Conservation (phyloP, 2,329 filamentous ascomycete genomes). For the Nectriaceae sp. region DNA sequence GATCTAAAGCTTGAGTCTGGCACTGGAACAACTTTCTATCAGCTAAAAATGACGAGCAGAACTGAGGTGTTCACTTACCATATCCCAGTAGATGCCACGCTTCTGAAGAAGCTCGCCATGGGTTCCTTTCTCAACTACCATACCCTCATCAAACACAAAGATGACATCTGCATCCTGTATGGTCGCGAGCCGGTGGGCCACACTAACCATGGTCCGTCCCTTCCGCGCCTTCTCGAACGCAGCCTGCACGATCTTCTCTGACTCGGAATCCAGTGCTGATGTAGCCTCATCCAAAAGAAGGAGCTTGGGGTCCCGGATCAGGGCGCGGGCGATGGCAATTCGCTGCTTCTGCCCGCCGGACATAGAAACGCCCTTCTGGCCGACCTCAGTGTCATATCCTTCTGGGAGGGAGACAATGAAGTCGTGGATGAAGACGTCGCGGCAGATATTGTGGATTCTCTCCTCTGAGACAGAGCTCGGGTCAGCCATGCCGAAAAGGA, state of each 20-base stretch:
- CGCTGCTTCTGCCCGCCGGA: conserved; percentile 18
- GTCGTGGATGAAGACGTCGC: conserved; percentile 5
- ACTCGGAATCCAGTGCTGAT: conserved; percentile 12
- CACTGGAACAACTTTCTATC: background rate
- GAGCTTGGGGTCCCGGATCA: conserved; percentile 25
- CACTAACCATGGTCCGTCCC: conserved; percentile 59
- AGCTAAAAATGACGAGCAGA: background rate
- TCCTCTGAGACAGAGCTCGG: background rate
- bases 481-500: conserved; percentile 39
- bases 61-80: conserved; percentile 9
- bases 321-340: conserved; percentile 15
- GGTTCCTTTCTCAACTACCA: conserved; percentile 58
- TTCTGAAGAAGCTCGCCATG: conserved; percentile 50
- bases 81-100: conserved; percentile 9
- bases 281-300: conserved; percentile 19
- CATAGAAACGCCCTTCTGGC: conserved; percentile 7
- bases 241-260: conserved; percentile 45
- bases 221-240: conserved; percentile 50
- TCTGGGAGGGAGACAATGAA: conserved; percentile 15
- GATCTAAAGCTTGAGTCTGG: background rate
- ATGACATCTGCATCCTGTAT: conserved; percentile 63
- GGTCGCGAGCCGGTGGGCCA: conserved; percentile 60
- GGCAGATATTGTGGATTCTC: background rate
- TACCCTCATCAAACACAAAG: conserved; percentile 56
- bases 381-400: conserved; percentile 15